Evolutionary conservation across 352 stramenopile species (phyloP).

Genomic region (Thalassiosira hispida): DNA sequence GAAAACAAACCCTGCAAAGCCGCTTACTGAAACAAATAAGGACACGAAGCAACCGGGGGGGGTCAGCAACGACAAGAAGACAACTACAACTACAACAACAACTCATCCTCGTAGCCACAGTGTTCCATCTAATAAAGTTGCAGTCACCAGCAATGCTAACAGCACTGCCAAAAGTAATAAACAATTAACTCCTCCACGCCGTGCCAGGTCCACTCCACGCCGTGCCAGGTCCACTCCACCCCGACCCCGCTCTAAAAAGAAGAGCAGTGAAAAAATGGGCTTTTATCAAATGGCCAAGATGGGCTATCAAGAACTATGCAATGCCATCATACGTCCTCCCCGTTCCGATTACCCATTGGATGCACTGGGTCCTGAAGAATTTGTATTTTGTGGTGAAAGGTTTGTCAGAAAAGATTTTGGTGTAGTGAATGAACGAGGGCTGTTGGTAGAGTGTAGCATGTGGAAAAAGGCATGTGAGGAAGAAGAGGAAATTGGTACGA

Average conservation of each 20-base stretch:
- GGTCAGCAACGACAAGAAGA: not conserved
- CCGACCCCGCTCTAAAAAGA: not conserved
- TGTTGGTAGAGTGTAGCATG: constrained; percentile 93
- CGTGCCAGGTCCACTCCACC: constrained; percentile 23
- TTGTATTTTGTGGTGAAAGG: constrained; percentile 88
- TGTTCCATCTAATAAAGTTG: not conserved
- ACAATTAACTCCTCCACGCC: not conserved
- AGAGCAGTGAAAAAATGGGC: constrained; percentile 22
- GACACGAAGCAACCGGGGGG: not conserved
- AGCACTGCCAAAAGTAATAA: constrained; percentile 4
- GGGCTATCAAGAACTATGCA: constrained; percentile 94
- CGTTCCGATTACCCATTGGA: constrained; percentile 91
- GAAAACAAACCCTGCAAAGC: not conserved
- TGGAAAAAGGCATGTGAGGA: constrained; percentile 79
- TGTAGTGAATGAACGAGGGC: constrained; percentile 82
- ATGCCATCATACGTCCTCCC: constrained; percentile 97
- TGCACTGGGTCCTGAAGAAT: constrained; percentile 90
- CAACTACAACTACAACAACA: not conserved
- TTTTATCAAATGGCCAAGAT: constrained; percentile 82
- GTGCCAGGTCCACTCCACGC: constrained; percentile 23
- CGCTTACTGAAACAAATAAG: not conserved
- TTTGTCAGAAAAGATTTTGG: constrained; percentile 93
- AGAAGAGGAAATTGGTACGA: constrained; percentile 8
- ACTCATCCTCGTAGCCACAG: not conserved
- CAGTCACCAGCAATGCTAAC: not conserved